Conservation (phyloP, 305 asterid genomes). For the Rubia tinctorum region DNA sequence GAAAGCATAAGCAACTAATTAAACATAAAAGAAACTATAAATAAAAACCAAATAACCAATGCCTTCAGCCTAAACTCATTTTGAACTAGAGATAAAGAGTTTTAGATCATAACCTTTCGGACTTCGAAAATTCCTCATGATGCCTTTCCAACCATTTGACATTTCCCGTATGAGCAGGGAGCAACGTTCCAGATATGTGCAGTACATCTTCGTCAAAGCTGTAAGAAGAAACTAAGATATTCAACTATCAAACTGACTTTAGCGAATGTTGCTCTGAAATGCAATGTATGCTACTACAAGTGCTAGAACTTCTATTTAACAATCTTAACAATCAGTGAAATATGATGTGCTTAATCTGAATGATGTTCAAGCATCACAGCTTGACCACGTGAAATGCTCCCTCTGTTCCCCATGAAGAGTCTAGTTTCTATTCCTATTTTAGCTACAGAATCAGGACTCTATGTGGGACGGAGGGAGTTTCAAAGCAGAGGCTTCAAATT, state of each 20-base stretch:
- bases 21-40: neutral
- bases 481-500: neutral
- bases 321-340: neutral
- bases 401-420: neutral
- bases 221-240: constrained; percentile 18
- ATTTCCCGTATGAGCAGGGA: constrained; percentile 48
- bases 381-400: neutral
- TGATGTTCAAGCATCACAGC: neutral
- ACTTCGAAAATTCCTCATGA: constrained; percentile 34
- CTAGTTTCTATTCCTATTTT: neutral
- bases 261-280: neutral
- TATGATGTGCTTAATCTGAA: neutral
- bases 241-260: constrained; percentile 6
- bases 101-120: constrained; percentile 35
- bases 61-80: neutral
- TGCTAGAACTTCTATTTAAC: neutral
- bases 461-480: neutral
- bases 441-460: neutral
- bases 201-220: constrained; percentile 63
- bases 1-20: neutral
- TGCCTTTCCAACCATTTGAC: constrained; percentile 51
- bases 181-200: constrained; percentile 54
- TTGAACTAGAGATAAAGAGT: neutral
- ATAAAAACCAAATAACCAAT: neutral
- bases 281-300: neutral